Conservation (phyloP, 176 grass and related monocot genomes). For the Zoysia japonica region DNA sequence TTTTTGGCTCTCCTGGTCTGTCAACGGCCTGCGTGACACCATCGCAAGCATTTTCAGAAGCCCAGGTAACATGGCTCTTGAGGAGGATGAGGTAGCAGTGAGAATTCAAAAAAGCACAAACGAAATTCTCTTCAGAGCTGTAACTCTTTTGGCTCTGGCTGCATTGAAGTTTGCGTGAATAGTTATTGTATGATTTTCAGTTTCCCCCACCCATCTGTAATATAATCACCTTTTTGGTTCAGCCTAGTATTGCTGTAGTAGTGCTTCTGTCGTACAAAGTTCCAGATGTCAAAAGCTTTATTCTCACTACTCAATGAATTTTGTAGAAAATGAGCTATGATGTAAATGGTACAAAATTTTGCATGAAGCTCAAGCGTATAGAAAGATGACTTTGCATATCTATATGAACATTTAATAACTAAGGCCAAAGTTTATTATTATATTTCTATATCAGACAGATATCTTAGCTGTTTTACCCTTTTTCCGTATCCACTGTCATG, state of each 20-base stretch:
- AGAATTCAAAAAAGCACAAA: conserved; percentile 61
- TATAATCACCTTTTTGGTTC: conserved; percentile 35
- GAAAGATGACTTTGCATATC: conserved; percentile 12
- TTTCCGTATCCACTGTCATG: background rate
- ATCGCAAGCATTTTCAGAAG: conserved; percentile 54
- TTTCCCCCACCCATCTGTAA: background rate
- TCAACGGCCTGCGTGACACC: conserved; percentile 70
- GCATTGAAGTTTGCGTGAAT: conserved; percentile 69
- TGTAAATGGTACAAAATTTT: conserved; percentile 61
- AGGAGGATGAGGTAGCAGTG: conserved; percentile 57
- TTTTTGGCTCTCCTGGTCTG: conserved; percentile 83
- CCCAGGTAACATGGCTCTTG: conserved; percentile 40
- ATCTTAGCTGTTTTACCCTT: background rate
- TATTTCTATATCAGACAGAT: background rate
- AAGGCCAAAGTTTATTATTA: conserved; percentile 3
- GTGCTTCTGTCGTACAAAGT: conserved; percentile 40
- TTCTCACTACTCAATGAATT: background rate
- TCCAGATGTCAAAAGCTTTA: conserved; percentile 23
- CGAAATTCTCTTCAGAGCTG: conserved; percentile 65
- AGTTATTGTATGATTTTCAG: background rate
- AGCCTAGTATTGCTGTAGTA: conserved; percentile 15
- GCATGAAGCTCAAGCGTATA: conserved; percentile 27
- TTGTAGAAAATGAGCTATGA: conserved; percentile 34
- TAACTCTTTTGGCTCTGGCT: conserved; percentile 60
- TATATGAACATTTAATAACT: conserved; percentile 6